Evolutionary conservation across 1,139 yeast genomes (phyloP).

Genomic region (Zhuliangozyma parablackwelliae): DNA sequence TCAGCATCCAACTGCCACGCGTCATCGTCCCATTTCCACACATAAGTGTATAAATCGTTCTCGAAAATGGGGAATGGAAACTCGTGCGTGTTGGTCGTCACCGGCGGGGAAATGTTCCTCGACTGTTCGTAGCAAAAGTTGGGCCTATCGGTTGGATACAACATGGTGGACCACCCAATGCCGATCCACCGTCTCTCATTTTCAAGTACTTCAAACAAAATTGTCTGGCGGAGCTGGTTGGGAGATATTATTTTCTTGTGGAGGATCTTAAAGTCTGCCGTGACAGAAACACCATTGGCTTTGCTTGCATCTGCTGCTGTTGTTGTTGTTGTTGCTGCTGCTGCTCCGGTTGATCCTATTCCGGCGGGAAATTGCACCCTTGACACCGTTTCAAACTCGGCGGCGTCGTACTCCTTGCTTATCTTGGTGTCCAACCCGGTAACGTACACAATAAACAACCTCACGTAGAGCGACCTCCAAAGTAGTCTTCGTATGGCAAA

Average conservation of each 20-base stretch:
- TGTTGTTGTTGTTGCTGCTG: constrained; percentile 21
- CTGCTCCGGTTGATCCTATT: constrained; percentile 5
- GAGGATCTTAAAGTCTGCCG: constrained; percentile 39
- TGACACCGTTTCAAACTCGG: constrained; percentile 15
- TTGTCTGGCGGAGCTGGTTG: constrained; percentile 40
- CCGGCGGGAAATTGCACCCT: constrained; percentile 19
- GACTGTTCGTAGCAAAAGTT: constrained; percentile 44
- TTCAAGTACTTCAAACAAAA: constrained; percentile 49
- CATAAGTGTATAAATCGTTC: constrained; percentile 35
- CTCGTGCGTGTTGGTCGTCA: constrained; percentile 19
- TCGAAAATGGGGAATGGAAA: constrained; percentile 49
- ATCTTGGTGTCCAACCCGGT: constrained; percentile 43
- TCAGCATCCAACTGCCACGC: constrained; percentile 45
- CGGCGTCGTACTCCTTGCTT: constrained; percentile 13
- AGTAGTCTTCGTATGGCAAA: constrained; percentile 45
- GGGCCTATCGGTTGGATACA: constrained; percentile 50
- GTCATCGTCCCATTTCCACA: constrained; percentile 56
- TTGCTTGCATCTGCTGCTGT: background rate
- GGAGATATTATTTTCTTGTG: constrained; percentile 38
- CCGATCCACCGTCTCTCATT: constrained; percentile 63
- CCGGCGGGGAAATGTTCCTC: constrained; percentile 24
- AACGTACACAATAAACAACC: constrained; percentile 38
- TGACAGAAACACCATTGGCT: constrained; percentile 15
- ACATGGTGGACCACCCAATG: constrained; percentile 51
- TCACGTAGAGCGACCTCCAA: constrained; percentile 51